A percentile compares a stretch with the other conserved stretches of the same genome.
Conservation (phyloP, 2,329 filamentous ascomycete species). For the Akanthomyces uredinophilus region DNA sequence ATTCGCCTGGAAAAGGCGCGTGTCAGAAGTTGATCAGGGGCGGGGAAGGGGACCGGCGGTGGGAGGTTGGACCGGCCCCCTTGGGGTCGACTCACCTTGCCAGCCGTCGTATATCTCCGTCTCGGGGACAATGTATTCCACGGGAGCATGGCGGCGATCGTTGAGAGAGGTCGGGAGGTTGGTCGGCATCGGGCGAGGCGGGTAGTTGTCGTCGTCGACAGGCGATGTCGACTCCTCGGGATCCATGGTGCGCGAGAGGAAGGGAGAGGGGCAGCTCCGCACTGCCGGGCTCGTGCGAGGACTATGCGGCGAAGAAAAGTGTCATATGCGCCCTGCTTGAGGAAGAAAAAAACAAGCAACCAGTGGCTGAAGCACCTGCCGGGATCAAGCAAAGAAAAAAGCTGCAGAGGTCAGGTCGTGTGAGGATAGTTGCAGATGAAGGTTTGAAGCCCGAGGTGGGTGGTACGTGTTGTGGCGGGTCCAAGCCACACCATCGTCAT, state of each 20-base stretch:
- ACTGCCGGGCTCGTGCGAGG: conserved; percentile 30
- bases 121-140: conserved; percentile 62
- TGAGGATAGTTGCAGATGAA: conserved; percentile 8
- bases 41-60: conserved; percentile 1
- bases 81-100: conserved; percentile 61
- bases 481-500: conserved; percentile 12
- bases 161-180: conserved; percentile 91
- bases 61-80: conserved; percentile 6
- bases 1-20: conserved; percentile 62
- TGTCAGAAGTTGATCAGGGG: conserved; percentile 22
- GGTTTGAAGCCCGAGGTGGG: not conserved
- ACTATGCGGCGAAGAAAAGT: conserved; percentile 9
- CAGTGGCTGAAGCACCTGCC: not conserved
- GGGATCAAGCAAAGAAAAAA: not conserved
- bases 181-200: conserved; percentile 57
- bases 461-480: conserved; percentile 10
- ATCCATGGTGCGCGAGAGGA: conserved; percentile 46
- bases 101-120: conserved; percentile 98
- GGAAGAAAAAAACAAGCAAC: not conserved
- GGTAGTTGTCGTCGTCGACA: conserved; percentile 31
- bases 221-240: conserved; percentile 44
- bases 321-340: conserved; percentile 4
- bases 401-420: not conserved
- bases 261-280: conserved; percentile 36
- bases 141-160: conserved; percentile 68